A percentile compares a stretch with the other conserved stretches of the same genome.
phyloP scores from a whole-genome alignment of 495 filamentous ascomycete genomes.

The Amniculicola lignicola region DNA sequence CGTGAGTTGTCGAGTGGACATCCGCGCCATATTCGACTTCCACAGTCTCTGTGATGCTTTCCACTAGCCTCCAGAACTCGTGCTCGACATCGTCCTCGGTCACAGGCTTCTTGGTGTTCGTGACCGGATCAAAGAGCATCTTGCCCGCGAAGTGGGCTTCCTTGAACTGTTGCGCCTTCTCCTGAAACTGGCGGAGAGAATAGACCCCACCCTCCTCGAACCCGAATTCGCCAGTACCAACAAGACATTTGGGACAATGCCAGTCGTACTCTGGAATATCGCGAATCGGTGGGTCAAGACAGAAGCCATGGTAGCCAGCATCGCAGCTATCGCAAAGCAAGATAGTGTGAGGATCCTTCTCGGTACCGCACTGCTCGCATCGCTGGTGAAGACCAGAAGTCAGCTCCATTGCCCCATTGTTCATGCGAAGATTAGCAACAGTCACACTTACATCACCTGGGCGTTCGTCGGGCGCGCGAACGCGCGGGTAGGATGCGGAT shows the following conservation, averaged over 20 bases:
- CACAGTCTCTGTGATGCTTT: conserved; percentile 88
- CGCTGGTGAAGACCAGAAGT: conserved; percentile 52
- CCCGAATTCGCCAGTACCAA: conserved; percentile 94
- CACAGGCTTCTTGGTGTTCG: conserved; percentile 72
- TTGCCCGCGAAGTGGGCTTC: conserved; percentile 87
- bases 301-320: conserved; percentile 79
- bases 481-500: conserved; percentile 51
- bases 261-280: conserved; percentile 80
- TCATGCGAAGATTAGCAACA: neutral
- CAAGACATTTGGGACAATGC: conserved; percentile 94
- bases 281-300: conserved; percentile 83
- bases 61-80: conserved; percentile 94
- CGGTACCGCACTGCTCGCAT: conserved; percentile 83
- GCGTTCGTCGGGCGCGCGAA: conserved; percentile 57
- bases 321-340: conserved; percentile 94
- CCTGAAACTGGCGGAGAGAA: conserved; percentile 92
- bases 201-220: conserved; percentile 98
- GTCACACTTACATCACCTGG: conserved; percentile 67
- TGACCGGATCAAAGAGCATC: conserved; percentile 82
- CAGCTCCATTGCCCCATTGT: neutral
- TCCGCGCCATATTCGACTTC: conserved; percentile 98
- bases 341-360: conserved; percentile 67
- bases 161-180: conserved; percentile 92
- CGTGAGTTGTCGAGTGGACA: conserved; percentile 97
- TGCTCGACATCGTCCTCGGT: conserved; percentile 95